These are phyloP conservation scores for Sarocladium kiliense DNA, from an alignment of 2,329 filamentous ascomycete genomes.

Conservation along the genomic window DNA sequence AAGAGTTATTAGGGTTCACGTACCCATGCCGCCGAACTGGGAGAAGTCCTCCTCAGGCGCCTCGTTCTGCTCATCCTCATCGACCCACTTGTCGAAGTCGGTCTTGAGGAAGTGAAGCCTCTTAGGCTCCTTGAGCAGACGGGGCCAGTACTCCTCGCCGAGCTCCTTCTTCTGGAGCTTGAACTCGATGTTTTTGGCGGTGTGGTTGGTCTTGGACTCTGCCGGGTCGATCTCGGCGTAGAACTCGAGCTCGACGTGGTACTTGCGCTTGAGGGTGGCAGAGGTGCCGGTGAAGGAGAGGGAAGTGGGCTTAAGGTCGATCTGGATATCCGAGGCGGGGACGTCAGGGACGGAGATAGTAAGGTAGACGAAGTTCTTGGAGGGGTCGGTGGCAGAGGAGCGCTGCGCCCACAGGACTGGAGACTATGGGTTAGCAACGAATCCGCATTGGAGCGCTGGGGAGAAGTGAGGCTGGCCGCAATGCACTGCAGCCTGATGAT, in stretches of 20 bases:
- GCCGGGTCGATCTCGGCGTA: constrained; percentile 84
- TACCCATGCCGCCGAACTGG: constrained; percentile 62
- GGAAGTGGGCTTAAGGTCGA: constrained; percentile 73
- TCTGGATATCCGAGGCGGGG: constrained; percentile 66
- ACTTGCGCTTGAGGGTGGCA: constrained; percentile 77
- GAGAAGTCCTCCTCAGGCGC: constrained; percentile 74
- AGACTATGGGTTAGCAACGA: neutral
- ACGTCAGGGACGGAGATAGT: constrained; percentile 88
- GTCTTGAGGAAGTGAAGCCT: constrained; percentile 97
- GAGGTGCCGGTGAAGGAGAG: constrained; percentile 82
- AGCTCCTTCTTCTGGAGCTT: constrained; percentile 97
- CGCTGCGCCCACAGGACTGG: constrained; percentile 97
- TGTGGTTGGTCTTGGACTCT: constrained; percentile 84
- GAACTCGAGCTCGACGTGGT: constrained; percentile 81
- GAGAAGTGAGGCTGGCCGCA: neutral
- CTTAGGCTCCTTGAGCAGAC: constrained; percentile 83
- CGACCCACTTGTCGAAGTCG: constrained; percentile 99
- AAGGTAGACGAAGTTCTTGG: constrained; percentile 93
- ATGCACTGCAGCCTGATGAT: neutral
- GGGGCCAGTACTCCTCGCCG: constrained; percentile 91
- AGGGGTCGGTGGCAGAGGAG: constrained; percentile 71
- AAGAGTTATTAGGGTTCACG: no score
- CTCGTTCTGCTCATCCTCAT: constrained; percentile 97
- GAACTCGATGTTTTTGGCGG: constrained; percentile 79
- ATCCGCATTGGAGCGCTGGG: neutral